phyloP scores from a whole-genome alignment of 108 stramenopile genomes.

The Nitzschia sp. region DNA sequence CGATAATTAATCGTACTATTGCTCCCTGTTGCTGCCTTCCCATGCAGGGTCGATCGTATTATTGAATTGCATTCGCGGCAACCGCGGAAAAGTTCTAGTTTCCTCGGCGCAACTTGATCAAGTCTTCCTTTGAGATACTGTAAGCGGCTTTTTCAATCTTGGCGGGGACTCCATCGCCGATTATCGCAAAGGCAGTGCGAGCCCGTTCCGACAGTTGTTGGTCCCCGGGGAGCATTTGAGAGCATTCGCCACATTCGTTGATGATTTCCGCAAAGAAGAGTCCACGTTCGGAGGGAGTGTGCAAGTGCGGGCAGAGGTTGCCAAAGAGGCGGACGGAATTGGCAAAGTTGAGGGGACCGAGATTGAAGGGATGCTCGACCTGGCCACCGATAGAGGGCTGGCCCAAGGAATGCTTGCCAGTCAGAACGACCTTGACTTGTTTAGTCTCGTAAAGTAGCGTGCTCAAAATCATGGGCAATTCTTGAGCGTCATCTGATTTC shows the following conservation, averaged over 20 bases:
- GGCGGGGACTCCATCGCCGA: constrained; percentile 67
- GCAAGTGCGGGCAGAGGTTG: constrained; percentile 68
- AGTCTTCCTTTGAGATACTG: constrained; percentile 34
- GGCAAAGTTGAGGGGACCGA: constrained; percentile 64
- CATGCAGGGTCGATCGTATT: no score
- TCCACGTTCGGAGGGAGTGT: constrained; percentile 65
- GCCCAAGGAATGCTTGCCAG: constrained; percentile 45
- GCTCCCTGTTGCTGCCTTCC: no score
- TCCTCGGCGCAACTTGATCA: neutral
- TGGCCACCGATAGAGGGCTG: constrained; percentile 55
- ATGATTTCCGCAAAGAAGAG: constrained; percentile 42
- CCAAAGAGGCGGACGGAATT: constrained; percentile 71
- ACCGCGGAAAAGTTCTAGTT: no score
- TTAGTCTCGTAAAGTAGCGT: constrained; percentile 66
- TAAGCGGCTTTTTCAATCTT: constrained; percentile 62
- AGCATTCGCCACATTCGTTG: constrained; percentile 30
- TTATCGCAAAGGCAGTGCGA: constrained; percentile 29
- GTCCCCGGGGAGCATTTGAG: constrained; percentile 38
- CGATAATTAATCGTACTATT: no score
- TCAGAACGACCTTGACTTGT: constrained; percentile 61
- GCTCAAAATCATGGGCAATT: constrained; percentile 68
- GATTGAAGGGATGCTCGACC: constrained; percentile 53
- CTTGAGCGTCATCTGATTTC: constrained; percentile 48
- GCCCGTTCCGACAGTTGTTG: constrained; percentile 19
- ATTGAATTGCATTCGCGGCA: no score